A percentile compares a stretch with the other conserved stretches of the same genome.
Conservation (phyloP, 805 yeast genomes). For the Cyberlindnera japonica region DNA sequence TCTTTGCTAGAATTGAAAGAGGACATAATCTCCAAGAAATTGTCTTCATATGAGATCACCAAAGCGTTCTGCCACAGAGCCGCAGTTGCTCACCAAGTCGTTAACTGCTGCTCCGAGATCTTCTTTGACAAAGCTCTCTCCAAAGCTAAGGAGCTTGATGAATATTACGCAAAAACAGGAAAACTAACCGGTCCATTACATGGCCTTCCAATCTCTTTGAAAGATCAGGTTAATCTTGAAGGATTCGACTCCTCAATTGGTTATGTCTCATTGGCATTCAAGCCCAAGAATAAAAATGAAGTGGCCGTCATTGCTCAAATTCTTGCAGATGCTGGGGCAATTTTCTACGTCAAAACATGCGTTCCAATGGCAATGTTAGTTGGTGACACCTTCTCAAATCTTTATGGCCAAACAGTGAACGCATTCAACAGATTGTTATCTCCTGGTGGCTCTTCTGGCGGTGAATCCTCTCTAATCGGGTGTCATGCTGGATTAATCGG, state of each 20-base stretch:
- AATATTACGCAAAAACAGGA: conserved; percentile 41
- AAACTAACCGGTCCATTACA: conserved; percentile 59
- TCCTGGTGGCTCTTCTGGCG: conserved; percentile 52
- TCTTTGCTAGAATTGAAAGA: conserved; percentile 8
- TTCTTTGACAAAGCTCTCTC: conserved; percentile 55
- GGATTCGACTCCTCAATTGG: conserved; percentile 52
- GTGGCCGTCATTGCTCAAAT: conserved; percentile 37
- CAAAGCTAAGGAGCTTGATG: conserved; percentile 53
- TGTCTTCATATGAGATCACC: conserved; percentile 14
- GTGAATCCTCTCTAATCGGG: conserved; percentile 46
- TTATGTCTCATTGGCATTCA: conserved; percentile 43
- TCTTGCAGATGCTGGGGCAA: conserved; percentile 45
- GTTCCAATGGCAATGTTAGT: conserved; percentile 48
- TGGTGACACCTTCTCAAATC: conserved; percentile 41
- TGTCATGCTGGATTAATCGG: conserved; percentile 44
- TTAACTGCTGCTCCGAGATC: conserved; percentile 31
- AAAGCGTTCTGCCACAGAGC: conserved; percentile 52
- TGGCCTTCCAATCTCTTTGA: conserved; percentile 62
- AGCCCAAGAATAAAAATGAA: conserved; percentile 48
- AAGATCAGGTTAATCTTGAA: conserved; percentile 38
- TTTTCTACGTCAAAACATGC: conserved; percentile 50
- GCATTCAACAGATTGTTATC: conserved; percentile 39
- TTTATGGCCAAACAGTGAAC: conserved; percentile 43
- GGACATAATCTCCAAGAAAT: conserved; percentile 5
- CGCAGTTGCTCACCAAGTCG: conserved; percentile 52